A percentile compares a stretch with the other conserved stretches of the same genome.
These are phyloP conservation scores for Boletus vinaceobasis DNA, from an alignment of 768 basidiomycete species.

Conservation along the genomic window DNA sequence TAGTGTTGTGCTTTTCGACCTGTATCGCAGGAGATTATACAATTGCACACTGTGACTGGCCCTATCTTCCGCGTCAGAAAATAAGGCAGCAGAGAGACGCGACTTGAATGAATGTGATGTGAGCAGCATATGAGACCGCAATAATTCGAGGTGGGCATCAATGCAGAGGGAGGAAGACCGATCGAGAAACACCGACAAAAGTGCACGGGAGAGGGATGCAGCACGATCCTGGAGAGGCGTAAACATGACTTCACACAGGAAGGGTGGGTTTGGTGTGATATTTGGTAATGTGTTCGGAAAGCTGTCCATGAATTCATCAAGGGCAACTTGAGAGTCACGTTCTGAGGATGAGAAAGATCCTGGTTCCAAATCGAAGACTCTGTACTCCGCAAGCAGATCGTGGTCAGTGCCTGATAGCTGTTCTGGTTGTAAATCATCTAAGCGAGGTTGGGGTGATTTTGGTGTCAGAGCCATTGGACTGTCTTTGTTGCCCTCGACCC, in stretches of 20 bases:
- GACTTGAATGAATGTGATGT: conserved; percentile 71
- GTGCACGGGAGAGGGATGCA: conserved; percentile 59
- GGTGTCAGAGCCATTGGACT: not conserved
- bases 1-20: conserved; percentile 9
- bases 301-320: conserved; percentile 47
- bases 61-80: conserved; percentile 65
- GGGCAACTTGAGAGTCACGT: conserved; percentile 16
- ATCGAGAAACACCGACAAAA: conserved; percentile 65
- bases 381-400: conserved; percentile 45
- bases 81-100: conserved; percentile 67
- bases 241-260: conserved; percentile 62
- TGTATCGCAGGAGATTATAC: conserved; percentile 23
- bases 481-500: not conserved
- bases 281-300: conserved; percentile 63
- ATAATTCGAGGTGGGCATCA: conserved; percentile 59
- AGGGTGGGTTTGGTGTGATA: conserved; percentile 59
- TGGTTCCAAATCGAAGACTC: conserved; percentile 66
- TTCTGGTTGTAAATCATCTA: not conserved
- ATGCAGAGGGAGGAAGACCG: conserved; percentile 64
- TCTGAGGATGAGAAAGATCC: conserved; percentile 36
- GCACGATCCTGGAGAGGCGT: conserved; percentile 59
- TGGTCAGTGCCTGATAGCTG: conserved; percentile 13
- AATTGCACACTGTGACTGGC: conserved; percentile 31
- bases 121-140: conserved; percentile 74
- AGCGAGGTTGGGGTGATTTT: not conserved